Evolutionary conservation across 177 flowering plant species (phyloP), one percentile per base, ranked within the genome.

Genomic region (Telopea speciosissima): DNA sequence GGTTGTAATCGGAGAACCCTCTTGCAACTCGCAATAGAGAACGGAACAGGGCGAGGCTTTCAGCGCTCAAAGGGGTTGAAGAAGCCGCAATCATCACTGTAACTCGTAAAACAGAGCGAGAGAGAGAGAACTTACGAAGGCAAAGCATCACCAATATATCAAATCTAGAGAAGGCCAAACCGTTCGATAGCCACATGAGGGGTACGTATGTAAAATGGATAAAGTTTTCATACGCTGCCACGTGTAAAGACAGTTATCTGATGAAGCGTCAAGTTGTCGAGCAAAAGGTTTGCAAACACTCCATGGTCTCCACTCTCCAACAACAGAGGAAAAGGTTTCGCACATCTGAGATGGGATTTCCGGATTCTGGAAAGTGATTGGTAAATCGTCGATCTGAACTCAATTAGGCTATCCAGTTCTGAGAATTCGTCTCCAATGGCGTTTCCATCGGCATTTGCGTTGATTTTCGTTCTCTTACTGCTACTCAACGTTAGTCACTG

Each of bases 1-100:
- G 71, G 84, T 93, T 93, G 85, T 93, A 93, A 71, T 93, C 98
- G 21, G 85, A 17, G 80, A 93, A 91, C 3, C 31, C 62, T 5
- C 88, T 79, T 5, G 94, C 84, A 45, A 87, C 81, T 28, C 92
- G 83, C 0, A 91, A 82, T 21, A 90, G 80, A 36, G 76, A 72
- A 11, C 78, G 75, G 62, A 68, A 70, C 52, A 78, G 75, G 11
- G 75, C 60, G 22, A 78, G 63, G 13, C 73, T 40, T 25, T 70
- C 76, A 23, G 71, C 52, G 26, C 68, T 69, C 33, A 73, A 42
- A 1, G 71, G 66, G 10, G 13, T 49, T 25, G 70, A 70, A 66
- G 49, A 70, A 66, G 49, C 45, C 54, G 74, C 65, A 25, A 70
- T 19, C 36, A 70, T 36, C 76, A 73, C 70, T 8, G 62, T 10